These are phyloP conservation scores for Arabis hirsuta DNA, from an alignment of 345 rosid species.

Conservation along the genomic window DNA sequence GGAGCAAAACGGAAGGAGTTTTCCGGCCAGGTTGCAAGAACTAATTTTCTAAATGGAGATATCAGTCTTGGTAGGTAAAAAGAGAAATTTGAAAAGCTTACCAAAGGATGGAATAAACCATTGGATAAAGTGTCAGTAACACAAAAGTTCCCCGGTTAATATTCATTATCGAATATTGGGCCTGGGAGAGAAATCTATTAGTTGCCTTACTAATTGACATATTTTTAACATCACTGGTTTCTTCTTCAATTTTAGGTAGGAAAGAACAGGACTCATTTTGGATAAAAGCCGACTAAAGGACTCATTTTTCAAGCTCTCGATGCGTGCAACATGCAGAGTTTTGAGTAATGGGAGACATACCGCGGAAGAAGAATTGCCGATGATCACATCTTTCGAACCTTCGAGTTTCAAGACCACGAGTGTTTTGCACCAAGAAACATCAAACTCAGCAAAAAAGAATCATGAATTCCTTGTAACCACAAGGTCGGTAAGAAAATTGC, in stretches of 20 bases:
- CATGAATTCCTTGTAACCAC: not conserved
- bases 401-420: conserved; percentile 21
- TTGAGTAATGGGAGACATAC: conserved; percentile 20
- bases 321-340: conserved; percentile 6
- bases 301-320: not conserved
- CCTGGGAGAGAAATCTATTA: too few relatives aligned
- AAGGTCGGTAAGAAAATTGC: conserved; percentile 5
- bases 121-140: too few relatives aligned
- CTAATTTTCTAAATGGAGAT: too few relatives aligned
- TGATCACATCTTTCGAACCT: conserved; percentile 4
- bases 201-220: too few relatives aligned
- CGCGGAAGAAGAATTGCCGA: not conserved
- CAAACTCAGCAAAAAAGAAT: not conserved
- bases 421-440: conserved; percentile 9
- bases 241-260: not conserved
- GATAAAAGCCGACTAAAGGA: not conserved
- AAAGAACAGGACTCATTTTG: conserved; percentile 2
- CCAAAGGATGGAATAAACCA: too few relatives aligned
- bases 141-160: too few relatives aligned
- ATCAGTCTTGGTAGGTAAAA: too few relatives aligned
- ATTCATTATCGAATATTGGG: too few relatives aligned
- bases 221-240: too few relatives aligned
- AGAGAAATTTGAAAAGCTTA: too few relatives aligned
- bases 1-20: too few relatives aligned
- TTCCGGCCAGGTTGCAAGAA: too few relatives aligned